These are phyloP conservation scores for Flaveria bidentis DNA, from an alignment of 129 eudicot species.

Conservation along the genomic window DNA sequence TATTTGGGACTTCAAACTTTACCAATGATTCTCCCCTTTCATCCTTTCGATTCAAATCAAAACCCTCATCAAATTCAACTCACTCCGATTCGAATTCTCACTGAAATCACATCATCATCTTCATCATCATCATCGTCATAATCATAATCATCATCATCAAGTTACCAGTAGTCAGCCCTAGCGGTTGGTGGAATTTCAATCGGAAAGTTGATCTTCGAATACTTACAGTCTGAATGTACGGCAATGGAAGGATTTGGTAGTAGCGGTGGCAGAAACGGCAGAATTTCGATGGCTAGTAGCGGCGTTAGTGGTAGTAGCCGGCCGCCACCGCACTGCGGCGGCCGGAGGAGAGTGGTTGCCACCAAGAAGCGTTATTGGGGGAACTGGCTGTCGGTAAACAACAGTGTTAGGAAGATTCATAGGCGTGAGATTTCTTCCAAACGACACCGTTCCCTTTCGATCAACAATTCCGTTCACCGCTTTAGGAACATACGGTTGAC, in stretches of 20 bases:
- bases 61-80: not conserved
- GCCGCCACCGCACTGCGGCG: constrained; percentile 47
- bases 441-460: constrained; percentile 37
- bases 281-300: constrained; percentile 20
- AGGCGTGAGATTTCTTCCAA: constrained; percentile 46
- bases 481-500: constrained; percentile 39
- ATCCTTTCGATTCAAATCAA: not conserved
- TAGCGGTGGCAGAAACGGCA: constrained; percentile 25
- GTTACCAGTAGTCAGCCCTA: not conserved
- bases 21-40: constrained; percentile 15
- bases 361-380: constrained; percentile 68
- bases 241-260: constrained; percentile 21
- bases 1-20: not conserved
- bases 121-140: not conserved
- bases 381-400: constrained; percentile 54
- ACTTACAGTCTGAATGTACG: constrained; percentile 2
- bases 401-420: constrained; percentile 38
- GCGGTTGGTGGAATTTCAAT: not conserved
- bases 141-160: not conserved
- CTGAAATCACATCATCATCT: not conserved
- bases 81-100: not conserved
- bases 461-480: constrained; percentile 33
- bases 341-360: constrained; percentile 80
- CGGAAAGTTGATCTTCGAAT: not conserved
- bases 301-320: constrained; percentile 25